Evolutionary conservation across 805 yeast species (phyloP), one percentile per base, ranked within the genome.

Genomic region (Teunomyces lycoperdinae): DNA sequence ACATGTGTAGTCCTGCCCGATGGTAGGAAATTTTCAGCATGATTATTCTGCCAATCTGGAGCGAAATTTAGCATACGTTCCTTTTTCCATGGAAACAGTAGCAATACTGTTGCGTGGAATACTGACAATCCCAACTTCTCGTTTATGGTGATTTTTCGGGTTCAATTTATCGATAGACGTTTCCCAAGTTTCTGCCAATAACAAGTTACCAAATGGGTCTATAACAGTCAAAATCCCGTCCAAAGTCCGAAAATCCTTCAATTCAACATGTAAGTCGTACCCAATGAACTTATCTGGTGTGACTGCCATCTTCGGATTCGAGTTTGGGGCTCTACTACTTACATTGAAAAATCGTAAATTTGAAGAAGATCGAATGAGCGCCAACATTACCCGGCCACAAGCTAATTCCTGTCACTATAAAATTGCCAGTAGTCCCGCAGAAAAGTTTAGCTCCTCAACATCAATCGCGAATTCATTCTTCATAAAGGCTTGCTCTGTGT

Each of bases 201-300:
- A 57, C 41, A 73, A 48, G 51, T 73, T 71, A 3, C 78, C 78
- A 56, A 70, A 73, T 1, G 76, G 75, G 50, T 73, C 78, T 11
- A 72, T 63, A 1, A 65, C 76, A 0, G 74, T 64, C 42, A 73
- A 58, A 2, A 66, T 51, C 1, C 78, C 78, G 14, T 66, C 70
- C n/a, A 73, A 50, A 4, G 57, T 51, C 20, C 77, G 52, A 8
- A 59, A 50, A 47, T 73, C 76, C 1, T 50, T 52, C 31, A 70
- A 55, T 14, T 53, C 50, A 13, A 73, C 48, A 24, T 58, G 55
- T 31, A 73, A 52, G 33, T 48, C 58, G 26, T 62, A 41, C 11
- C 76, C 77, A 28, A 72, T 66, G 50, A 60, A 69, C 44, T 50
- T 48, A 13, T 55, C 55, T 20, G 70, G 63, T 6, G 45, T 28